Percentiles rank a stretch among this genome's conserved stretches.
Conservation (phyloP, 306 rosid species). For the Dryas drummondii region DNA sequence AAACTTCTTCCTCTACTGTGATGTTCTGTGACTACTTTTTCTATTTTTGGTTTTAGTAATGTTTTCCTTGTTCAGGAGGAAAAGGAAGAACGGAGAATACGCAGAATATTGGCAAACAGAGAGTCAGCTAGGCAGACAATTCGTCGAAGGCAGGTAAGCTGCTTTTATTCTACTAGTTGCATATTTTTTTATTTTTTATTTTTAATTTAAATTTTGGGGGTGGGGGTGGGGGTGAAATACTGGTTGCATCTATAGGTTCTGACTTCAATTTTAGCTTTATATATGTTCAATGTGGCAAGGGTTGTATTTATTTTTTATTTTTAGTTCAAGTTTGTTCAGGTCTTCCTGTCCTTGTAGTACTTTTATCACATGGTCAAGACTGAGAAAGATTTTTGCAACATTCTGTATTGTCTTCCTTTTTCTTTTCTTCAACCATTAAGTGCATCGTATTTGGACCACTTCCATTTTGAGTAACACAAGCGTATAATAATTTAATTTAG, state of each 20-base stretch:
- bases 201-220: too few species aligned
- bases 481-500: background rate
- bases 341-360: background rate
- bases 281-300: background rate
- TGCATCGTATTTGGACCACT: background rate
- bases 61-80: constrained; percentile 55
- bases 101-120: constrained; percentile 87
- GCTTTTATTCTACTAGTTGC: constrained; percentile 4
- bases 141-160: constrained; percentile 89
- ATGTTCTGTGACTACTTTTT: background rate
- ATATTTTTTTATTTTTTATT: background rate
- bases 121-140: constrained; percentile 98
- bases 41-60: background rate
- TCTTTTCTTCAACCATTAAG: background rate
- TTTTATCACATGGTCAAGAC: background rate
- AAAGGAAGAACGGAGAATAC: constrained; percentile 82
- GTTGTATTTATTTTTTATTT: background rate
- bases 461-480: background rate
- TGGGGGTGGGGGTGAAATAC: background rate
- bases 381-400: background rate
- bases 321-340: constrained; percentile 1
- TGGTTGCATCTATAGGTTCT: background rate
- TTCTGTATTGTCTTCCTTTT: too few species aligned
- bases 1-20: constrained; percentile 10
- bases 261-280: background rate